Base-by-base conservation (phyloP, 345 rosid genomes). In the Citrus medica region DNA sequence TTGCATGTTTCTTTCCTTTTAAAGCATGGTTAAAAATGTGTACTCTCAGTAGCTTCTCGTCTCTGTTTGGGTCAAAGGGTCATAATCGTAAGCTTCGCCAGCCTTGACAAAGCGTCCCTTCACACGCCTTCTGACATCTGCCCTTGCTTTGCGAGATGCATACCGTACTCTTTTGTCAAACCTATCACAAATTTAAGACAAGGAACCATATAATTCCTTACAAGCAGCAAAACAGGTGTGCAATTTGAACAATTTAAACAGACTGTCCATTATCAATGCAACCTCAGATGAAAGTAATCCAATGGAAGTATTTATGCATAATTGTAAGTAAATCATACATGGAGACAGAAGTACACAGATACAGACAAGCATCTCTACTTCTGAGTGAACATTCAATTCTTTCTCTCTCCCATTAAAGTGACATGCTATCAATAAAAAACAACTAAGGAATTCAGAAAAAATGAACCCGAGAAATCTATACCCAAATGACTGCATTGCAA, bases 61-160 rank as follows among this genome's bases (percentile, higher is more conserved):
- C 74, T 78, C 90, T 76, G 98, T 92, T 75, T 79, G 92, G 76
- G 73, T 89, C 87, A 94, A 76, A 0, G 98, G 99, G 66, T 96
- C 98, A 70, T 94, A 96, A 82, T 96, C 99, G 83, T 90, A 96
- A 76, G 89, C 94, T 78, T 94, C 99, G 51, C 99, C 98, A 51
- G 98, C 95, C 86, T 97, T 97, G 76, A 97, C 93, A 79, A 97
- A 97, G 27, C 99, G 77, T 14, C 99, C 99, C 86, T 94, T 97
- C 73, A 91, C 99, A 35, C 99, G 95, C 86, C 83, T 92, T 84
- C 99, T 89, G 68, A 93, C 98, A 73, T 97, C 98, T 63, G 99
- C 99, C 85, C 99, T 90, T 74, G 98, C 99, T 87, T 97, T 97
- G 63, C 98, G 97, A 56, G 99, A 94, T 66, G 91, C 98, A 82